Percentiles rank a stretch among this genome's conserved stretches.
These are phyloP conservation scores for Pythium chondricola DNA, from an alignment of 352 stramenopile genomes.

Conservation along the genomic window DNA sequence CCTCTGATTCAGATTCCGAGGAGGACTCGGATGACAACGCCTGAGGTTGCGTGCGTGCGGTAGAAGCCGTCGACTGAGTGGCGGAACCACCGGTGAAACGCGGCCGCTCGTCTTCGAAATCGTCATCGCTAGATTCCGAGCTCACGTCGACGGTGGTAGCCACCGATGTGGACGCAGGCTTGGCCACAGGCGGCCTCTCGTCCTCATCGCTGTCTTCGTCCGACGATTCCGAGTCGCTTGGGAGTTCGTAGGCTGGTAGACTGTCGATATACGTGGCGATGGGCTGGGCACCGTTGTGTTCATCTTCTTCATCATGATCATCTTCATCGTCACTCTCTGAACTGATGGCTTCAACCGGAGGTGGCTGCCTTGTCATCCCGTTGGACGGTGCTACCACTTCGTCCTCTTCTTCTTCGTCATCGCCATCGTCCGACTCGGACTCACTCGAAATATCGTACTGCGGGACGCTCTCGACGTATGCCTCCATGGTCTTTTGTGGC, in stretches of 20 bases:
- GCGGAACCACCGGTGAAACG: too few relatives aligned
- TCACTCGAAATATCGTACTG: slow-evolving; percentile 20
- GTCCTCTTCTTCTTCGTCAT: slow-evolving; percentile 7
- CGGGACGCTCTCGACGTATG: slow-evolving; percentile 20
- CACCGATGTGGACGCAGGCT: slow-evolving; percentile 1
- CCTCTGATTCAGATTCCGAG: slow-evolving; percentile 11
- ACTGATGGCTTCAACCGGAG: not conserved
- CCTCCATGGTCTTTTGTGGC: slow-evolving; percentile 10
- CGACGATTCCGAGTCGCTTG: slow-evolving; percentile 44
- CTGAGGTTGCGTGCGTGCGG: too few relatives aligned
- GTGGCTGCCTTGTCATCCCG: too few relatives aligned
- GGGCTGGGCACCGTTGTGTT: slow-evolving; percentile 1
- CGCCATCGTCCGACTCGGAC: slow-evolving; percentile 16
- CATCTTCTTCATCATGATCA: not conserved
- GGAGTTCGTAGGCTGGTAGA: slow-evolving; percentile 49
- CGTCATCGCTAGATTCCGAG: slow-evolving; percentile 22
- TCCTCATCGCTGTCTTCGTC: slow-evolving; percentile 21
- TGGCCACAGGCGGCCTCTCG: slow-evolving; percentile 11
- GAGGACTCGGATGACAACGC: slow-evolving; percentile 12
- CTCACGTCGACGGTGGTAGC: slow-evolving; percentile 15
- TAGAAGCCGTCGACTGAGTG: too few relatives aligned
- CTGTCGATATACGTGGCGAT: slow-evolving; percentile 43
- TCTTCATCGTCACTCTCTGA: slow-evolving; percentile 13
- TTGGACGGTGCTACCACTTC: too few relatives aligned
- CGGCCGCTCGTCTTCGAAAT: too few relatives aligned